Evolutionary conservation across 192 early-diverging fungal genomes (phyloP).

Genomic region (Mortierella antarctica): DNA sequence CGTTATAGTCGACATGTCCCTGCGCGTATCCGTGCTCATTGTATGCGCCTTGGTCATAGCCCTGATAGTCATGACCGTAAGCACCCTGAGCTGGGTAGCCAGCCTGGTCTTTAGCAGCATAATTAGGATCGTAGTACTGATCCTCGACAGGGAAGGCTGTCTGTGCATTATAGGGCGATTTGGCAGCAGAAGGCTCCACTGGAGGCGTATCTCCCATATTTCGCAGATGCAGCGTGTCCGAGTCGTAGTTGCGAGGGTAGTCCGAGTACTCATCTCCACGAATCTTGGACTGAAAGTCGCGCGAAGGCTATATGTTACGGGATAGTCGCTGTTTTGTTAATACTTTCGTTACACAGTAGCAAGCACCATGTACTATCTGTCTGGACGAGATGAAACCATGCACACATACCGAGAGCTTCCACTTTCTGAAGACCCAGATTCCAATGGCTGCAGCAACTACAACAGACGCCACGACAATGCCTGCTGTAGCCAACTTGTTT

Average conservation of each 20-base stretch:
- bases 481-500: constrained; percentile 19
- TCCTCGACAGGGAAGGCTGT: constrained; percentile 27
- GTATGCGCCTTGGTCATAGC: constrained; percentile 2
- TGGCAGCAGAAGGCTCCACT: constrained; percentile 16
- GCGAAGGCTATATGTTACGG: constrained; percentile 48
- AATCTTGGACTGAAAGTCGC: constrained; percentile 61
- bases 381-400: not conserved
- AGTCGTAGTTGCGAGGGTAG: constrained; percentile 38
- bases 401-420: constrained; percentile 58
- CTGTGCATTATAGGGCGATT: constrained; percentile 24
- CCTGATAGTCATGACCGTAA: constrained; percentile 6
- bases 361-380: not conserved
- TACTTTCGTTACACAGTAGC: not conserved
- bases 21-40: constrained; percentile 1
- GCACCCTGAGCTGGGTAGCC: constrained; percentile 4
- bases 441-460: constrained; percentile 59
- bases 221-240: constrained; percentile 53
- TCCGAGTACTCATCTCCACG: constrained; percentile 52
- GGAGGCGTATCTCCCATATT: constrained; percentile 39
- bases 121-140: constrained; percentile 47
- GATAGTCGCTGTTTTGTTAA: not conserved
- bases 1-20: constrained; percentile 22
- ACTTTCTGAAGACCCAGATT: constrained; percentile 65
- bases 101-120: constrained; percentile 32
- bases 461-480: constrained; percentile 24